Evolutionary conservation across 257 asterid species (phyloP).

Genomic region (Solanum chiquidenum): DNA sequence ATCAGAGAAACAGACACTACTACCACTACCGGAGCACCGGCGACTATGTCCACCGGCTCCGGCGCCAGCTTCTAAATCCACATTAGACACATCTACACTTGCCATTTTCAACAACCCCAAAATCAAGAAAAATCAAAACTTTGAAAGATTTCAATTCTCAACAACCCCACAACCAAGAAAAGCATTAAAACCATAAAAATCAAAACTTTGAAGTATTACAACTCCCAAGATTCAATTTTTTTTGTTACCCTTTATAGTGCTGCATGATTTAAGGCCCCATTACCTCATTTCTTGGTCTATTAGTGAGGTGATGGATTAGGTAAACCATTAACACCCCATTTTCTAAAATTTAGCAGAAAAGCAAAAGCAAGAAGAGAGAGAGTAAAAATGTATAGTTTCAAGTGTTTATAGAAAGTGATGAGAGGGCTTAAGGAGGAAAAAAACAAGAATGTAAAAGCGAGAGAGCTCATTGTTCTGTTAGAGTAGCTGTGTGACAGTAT

Average conservation of each 20-base stretch:
- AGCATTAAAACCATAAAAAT: constrained; percentile 12
- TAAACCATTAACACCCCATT: constrained; percentile 22
- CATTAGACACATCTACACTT: constrained; percentile 24
- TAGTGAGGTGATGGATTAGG: constrained; percentile 31
- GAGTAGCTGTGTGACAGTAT: neutral
- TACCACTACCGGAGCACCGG: constrained; percentile 14
- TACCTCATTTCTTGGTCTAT: neutral
- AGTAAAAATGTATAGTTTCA: constrained; percentile 7
- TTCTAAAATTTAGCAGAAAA: constrained; percentile 2
- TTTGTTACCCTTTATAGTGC: neutral
- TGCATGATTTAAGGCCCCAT: neutral
- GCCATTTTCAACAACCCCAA: constrained; percentile 29
- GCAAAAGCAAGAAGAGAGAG: neutral
- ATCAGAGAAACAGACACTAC: constrained; percentile 60
- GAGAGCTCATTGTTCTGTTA: neutral
- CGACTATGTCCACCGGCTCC: constrained; percentile 20
- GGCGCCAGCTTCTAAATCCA: constrained; percentile 66
- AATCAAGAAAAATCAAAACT: constrained; percentile 19
- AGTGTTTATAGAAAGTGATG: constrained; percentile 9
- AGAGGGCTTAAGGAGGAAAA: constrained; percentile 19
- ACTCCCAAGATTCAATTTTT: neutral
- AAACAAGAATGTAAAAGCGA: constrained; percentile 6
- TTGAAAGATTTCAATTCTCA: neutral
- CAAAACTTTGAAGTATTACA: neutral
- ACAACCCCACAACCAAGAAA: neutral